Evolutionary conservation across 2,329 filamentous ascomycete genomes (phyloP), one percentile per base, ranked within the genome.

Genomic region (Sporothrix humicola): DNA sequence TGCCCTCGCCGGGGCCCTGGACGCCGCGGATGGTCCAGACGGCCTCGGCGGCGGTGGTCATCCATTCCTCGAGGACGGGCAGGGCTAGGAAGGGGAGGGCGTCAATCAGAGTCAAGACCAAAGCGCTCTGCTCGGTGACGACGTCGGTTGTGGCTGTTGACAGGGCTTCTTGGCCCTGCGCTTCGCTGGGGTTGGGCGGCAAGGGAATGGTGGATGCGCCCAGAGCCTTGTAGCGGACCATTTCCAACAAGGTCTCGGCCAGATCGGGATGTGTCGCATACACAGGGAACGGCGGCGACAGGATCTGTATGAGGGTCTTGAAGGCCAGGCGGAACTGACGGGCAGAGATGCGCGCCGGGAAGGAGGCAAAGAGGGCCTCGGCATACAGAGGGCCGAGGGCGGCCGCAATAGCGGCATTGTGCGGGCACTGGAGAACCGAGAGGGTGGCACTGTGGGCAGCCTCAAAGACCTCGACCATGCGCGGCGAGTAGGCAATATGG

Each of bases 261-360:
- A 97, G 87, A 73, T 92, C 87, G 0, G 93, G 93, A 76, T 96
- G 91, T 5, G 87, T 87, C 65, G 89, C 90, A 48, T 92, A 90
- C 56, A 97, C 87, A 1, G 90, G 87, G 52, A 92, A 94, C 0
- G 94, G 95, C 2, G 94, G 93, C 2, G 92, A 91, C 12, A 94
- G 90, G 74, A 97, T 91, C 78, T 92, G 91, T 81, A 97, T 89
- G 63, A 97, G 85, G 1, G 93, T 95, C 80, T 92, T 93, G 85
- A 97, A 95, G 12, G 94, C 95, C 10, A 97, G 86, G 44, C 94
- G 89, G 84, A 98, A 97, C 80, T 98, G 95, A 17, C 94, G 90
- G 0, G 93, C 87, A 0, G 93, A 95, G 23, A 97, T 89, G 74
- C 91, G 92, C 1, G 85, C 80, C 0, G 95, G 94, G 81, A 97